phyloP scores from a whole-genome alignment of 345 rosid species.

The Lumnitzera littorea region DNA sequence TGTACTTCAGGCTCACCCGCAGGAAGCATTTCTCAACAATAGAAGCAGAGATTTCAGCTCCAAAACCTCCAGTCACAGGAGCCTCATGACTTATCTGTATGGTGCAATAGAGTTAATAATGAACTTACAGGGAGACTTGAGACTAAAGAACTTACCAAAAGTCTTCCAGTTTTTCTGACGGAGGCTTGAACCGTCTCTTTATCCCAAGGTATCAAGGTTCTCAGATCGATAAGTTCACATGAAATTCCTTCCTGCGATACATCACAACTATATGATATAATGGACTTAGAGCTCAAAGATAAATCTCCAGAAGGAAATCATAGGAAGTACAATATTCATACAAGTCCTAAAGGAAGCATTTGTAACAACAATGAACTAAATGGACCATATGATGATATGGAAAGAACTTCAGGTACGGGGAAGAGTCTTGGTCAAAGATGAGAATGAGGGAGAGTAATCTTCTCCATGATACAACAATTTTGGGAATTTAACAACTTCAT shows the following conservation, averaged over 20 bases:
- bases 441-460: too few species aligned
- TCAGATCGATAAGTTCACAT: conserved; percentile 81
- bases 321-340: too few species aligned
- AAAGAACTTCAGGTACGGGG: too few species aligned
- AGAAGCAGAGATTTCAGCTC: conserved; percentile 83
- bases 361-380: too few species aligned
- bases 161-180: conserved; percentile 77
- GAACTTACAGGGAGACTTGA: not conserved
- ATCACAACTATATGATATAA: too few species aligned
- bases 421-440: too few species aligned
- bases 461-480: too few species aligned
- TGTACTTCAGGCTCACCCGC: conserved; percentile 30
- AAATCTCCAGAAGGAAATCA: too few species aligned
- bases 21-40: conserved; percentile 77
- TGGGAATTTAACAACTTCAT: too few species aligned
- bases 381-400: too few species aligned
- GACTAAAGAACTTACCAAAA: conserved; percentile 44
- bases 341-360: too few species aligned
- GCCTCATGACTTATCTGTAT: conserved; percentile 89
- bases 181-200: conserved; percentile 84
- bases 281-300: too few species aligned
- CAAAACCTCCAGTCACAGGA: conserved; percentile 89
- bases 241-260: conserved; percentile 73
- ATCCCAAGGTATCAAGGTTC: conserved; percentile 86
- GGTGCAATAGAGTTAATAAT: not conserved